Evolutionary conservation across 2,329 filamentous ascomycete species (phyloP).

Genomic region (Colletotrichum sp.): DNA sequence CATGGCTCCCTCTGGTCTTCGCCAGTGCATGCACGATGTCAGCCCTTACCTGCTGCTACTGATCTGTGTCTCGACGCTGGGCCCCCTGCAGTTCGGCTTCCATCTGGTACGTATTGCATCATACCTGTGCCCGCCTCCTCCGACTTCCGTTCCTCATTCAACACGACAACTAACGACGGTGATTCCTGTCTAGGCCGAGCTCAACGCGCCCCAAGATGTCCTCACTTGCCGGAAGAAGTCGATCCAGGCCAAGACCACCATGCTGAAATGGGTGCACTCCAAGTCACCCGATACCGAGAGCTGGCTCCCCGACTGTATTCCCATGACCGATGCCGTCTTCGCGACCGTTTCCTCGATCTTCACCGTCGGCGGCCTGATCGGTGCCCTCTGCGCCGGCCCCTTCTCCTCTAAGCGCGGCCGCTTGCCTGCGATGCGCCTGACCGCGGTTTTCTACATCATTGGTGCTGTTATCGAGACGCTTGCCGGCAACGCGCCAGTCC

Average conservation of each 20-base stretch:
- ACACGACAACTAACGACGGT: not conserved
- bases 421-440: slow-evolving; percentile 76
- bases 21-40: slow-evolving; percentile 53
- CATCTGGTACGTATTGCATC: slow-evolving; percentile 70
- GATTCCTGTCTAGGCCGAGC: slow-evolving; percentile 70
- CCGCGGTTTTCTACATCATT: slow-evolving; percentile 75
- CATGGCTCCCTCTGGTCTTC: slow-evolving; percentile 40
- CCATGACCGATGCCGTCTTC: slow-evolving; percentile 82
- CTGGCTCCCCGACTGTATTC: slow-evolving; percentile 77
- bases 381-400: slow-evolving; percentile 81
- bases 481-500: slow-evolving; percentile 67
- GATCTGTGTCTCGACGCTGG: slow-evolving; percentile 78
- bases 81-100: slow-evolving; percentile 92
- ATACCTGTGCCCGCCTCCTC: slow-evolving; percentile 5
- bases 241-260: slow-evolving; percentile 31
- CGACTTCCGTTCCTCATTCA: not conserved
- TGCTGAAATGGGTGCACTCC: slow-evolving; percentile 32
- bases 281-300: slow-evolving; percentile 27
- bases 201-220: slow-evolving; percentile 94
- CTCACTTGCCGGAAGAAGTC: slow-evolving; percentile 78
- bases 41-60: slow-evolving; percentile 81
- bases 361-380: slow-evolving; percentile 85
- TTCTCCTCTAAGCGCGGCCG: slow-evolving; percentile 80
- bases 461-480: slow-evolving; percentile 80
- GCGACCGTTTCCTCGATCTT: slow-evolving; percentile 90